phyloP scores from a whole-genome alignment of 768 basidiomycete genomes.

The Pholiota molesta region DNA sequence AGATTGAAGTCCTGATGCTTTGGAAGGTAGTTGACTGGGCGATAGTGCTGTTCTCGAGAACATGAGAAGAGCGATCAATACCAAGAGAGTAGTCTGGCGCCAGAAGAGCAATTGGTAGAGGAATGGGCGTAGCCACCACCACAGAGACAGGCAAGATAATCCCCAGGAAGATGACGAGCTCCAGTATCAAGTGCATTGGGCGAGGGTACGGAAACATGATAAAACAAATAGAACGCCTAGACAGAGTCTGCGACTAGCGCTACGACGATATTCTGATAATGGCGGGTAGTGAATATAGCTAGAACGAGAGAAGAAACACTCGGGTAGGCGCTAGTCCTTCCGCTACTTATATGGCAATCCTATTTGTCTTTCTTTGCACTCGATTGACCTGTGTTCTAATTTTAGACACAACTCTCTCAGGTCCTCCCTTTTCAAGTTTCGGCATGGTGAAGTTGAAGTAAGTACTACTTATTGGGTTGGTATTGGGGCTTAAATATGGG shows the following conservation, averaged over 20 bases:
- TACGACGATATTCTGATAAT: slow-evolving; percentile 6
- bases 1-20: not conserved
- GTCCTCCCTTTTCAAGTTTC: too few species aligned
- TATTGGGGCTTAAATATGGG: not conserved
- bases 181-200: slow-evolving; percentile 41
- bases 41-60: slow-evolving; percentile 19
- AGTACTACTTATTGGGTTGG: too few species aligned
- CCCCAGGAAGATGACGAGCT: slow-evolving; percentile 40
- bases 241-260: slow-evolving; percentile 24
- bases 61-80: slow-evolving; percentile 2
- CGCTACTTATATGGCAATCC: not conserved
- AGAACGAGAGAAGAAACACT: slow-evolving; percentile 9
- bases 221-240: slow-evolving; percentile 13
- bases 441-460: too few species aligned
- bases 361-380: slow-evolving; percentile 22
- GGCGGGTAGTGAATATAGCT: slow-evolving; percentile 11
- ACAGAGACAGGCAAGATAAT: slow-evolving; percentile 31
- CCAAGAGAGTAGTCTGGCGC: slow-evolving; percentile 32
- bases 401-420: not conserved
- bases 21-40: slow-evolving; percentile 5
- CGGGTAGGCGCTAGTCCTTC: not conserved
- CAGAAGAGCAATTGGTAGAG: slow-evolving; percentile 34
- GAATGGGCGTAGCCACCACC: slow-evolving; percentile 42
- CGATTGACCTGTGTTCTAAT: not conserved
- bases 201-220: slow-evolving; percentile 27